These are phyloP conservation scores for Phytopythium ostracodes DNA, from an alignment of 352 stramenopile genomes.

Conservation along the genomic window DNA sequence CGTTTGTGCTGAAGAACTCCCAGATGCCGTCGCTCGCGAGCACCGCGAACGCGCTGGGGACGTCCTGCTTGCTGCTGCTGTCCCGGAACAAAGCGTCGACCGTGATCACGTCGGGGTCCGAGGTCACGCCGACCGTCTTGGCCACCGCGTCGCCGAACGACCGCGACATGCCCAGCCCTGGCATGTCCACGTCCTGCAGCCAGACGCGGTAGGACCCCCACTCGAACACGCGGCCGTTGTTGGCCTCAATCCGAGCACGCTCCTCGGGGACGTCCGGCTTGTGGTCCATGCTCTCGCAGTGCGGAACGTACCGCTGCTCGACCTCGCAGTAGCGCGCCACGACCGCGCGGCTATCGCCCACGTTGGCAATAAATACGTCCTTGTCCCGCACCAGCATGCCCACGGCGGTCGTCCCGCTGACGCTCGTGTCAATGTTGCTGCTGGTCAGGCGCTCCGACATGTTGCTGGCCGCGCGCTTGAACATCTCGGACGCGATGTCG, in stretches of 20 bases:
- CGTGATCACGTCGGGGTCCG: constrained; percentile 53
- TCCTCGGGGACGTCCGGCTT: constrained; percentile 74
- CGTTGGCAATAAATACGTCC: constrained; percentile 67
- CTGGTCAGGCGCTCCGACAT: constrained; percentile 40
- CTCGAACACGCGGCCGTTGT: constrained; percentile 79
- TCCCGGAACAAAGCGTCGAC: constrained; percentile 36
- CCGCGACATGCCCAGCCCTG: constrained; percentile 80
- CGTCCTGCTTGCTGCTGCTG: constrained; percentile 9
- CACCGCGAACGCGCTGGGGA: constrained; percentile 52
- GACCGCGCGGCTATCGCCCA: constrained; percentile 71
- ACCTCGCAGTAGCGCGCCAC: constrained; percentile 35
- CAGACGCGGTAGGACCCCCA: constrained; percentile 77
- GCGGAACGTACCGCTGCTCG: constrained; percentile 36
- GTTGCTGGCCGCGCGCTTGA: constrained; percentile 34
- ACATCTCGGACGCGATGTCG: constrained; percentile 47
- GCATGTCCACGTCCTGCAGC: constrained; percentile 84
- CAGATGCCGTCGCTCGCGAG: constrained; percentile 81
- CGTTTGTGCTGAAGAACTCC: constrained; percentile 77
- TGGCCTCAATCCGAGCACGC: constrained; percentile 55
- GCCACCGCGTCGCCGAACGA: constrained; percentile 78
- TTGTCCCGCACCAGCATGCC: constrained; percentile 51
- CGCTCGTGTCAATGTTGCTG: constrained; percentile 61
- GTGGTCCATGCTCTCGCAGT: constrained; percentile 73
- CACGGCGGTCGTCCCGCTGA: constrained; percentile 76
- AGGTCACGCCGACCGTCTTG: constrained; percentile 74